These are phyloP conservation scores for Panaeolus papilionaceus DNA, from an alignment of 768 basidiomycete genomes.

Conservation along the genomic window DNA sequence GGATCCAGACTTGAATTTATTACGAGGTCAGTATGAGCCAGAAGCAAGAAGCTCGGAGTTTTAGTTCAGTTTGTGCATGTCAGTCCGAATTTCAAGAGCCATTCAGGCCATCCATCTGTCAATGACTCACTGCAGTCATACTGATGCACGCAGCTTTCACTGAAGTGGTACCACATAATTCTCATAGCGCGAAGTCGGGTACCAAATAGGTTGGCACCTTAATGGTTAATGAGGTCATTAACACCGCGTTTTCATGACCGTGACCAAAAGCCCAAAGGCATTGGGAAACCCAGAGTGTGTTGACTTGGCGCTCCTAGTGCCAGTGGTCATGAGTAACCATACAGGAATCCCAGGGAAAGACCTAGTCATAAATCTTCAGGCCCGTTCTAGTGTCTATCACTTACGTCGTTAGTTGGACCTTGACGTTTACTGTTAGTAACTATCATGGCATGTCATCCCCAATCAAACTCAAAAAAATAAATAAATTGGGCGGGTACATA, in stretches of 20 bases:
- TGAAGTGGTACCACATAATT: not conserved
- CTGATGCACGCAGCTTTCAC: not conserved
- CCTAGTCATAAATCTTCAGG: not conserved
- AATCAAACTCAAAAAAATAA: conserved; percentile 2
- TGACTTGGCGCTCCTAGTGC: not conserved
- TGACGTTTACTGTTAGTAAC: not conserved
- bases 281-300: not conserved
- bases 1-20: not conserved
- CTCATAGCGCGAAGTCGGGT: not conserved
- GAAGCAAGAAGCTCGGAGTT: not conserved
- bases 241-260: not conserved
- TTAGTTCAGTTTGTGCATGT: not conserved
- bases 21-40: not conserved
- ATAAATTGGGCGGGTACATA: not conserved
- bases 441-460: not conserved
- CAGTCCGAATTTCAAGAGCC: not conserved
- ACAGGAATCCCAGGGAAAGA: not conserved
- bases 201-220: too few relatives aligned
- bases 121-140: not conserved
- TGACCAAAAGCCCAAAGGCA: not conserved
- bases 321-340: too few relatives aligned
- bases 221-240: not conserved
- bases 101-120: not conserved
- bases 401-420: not conserved
- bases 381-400: not conserved